phyloP scores from a whole-genome alignment of 306 rosid genomes.

The Cicer bijugum region DNA sequence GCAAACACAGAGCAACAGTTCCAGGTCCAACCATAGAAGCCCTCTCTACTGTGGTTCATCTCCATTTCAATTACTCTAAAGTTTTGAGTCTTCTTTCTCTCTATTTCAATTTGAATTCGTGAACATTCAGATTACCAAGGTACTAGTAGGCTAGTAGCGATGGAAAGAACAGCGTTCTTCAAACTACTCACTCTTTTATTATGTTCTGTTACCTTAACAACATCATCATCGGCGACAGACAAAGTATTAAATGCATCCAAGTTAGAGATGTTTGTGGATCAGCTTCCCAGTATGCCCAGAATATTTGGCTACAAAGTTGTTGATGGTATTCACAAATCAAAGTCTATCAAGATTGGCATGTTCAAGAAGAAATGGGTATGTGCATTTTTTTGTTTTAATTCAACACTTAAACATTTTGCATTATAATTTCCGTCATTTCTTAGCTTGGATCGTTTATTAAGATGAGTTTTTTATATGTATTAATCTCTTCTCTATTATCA shows the following conservation, averaged over 20 bases:
- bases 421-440: not conserved
- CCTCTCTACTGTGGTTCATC: conserved; percentile 72
- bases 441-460: too few relatives aligned
- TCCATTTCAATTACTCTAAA: conserved; percentile 45
- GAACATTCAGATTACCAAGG: not conserved
- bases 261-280: conserved; percentile 72
- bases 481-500: too few relatives aligned
- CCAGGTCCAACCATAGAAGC: conserved; percentile 91
- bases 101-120: not conserved
- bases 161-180: conserved; percentile 40
- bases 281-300: conserved; percentile 67
- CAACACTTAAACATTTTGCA: not conserved
- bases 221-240: conserved; percentile 47
- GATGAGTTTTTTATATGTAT: too few relatives aligned
- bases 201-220: conserved; percentile 19
- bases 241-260: conserved; percentile 47
- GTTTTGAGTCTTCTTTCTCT: not conserved
- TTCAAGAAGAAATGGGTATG: conserved; percentile 77
- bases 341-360: conserved; percentile 70
- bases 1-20: conserved; percentile 54
- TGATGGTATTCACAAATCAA: conserved; percentile 59
- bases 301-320: conserved; percentile 50
- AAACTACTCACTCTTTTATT: conserved; percentile 29
- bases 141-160: not conserved
- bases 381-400: not conserved